Percentiles rank a stretch among this genome's conserved stretches.
phyloP scores from a whole-genome alignment of 2,329 filamentous ascomycete species.

The Apiospora pterosperma region DNA sequence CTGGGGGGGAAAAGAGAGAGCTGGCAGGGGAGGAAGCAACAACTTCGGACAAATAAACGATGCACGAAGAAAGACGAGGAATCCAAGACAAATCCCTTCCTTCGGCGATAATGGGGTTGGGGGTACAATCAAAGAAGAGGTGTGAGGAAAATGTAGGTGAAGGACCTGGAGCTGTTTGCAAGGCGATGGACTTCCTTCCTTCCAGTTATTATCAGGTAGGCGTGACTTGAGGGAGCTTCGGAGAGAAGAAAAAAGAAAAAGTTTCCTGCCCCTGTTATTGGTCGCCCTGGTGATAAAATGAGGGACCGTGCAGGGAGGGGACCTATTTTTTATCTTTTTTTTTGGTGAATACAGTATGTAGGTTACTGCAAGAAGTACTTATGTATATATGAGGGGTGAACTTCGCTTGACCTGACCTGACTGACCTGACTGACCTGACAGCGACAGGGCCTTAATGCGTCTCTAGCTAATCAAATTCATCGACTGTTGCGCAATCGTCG shows the following conservation, averaged over 20 bases:
- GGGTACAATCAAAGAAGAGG: not conserved
- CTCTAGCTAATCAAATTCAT: too few relatives aligned
- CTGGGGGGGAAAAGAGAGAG: not conserved
- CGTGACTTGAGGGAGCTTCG: not conserved
- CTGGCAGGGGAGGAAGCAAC: not conserved
- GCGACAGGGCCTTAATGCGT: too few relatives aligned
- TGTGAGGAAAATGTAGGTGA: constrained; percentile 6
- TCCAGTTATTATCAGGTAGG: not conserved
- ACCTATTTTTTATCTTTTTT: not conserved
- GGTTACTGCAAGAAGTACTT: too few relatives aligned
- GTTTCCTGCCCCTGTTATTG: not conserved
- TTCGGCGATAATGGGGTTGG: not conserved
- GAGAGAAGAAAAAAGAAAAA: not conserved
- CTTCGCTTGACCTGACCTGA: too few relatives aligned
- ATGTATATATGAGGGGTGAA: too few relatives aligned
- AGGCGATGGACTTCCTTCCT: not conserved
- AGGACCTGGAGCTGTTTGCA: constrained; percentile 4
- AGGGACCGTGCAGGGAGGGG: constrained; percentile 4
- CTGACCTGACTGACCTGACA: too few relatives aligned
- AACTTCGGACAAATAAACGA: not conserved
- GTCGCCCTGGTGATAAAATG: constrained; percentile 4
- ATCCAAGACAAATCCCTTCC: not conserved
- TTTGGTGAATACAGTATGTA: too few relatives aligned
- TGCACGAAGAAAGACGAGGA: not conserved
- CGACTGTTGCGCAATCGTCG: too few relatives aligned